phyloP scores from a whole-genome alignment of 2,329 filamentous ascomycete genomes.

The Alternaria tenuissima region DNA sequence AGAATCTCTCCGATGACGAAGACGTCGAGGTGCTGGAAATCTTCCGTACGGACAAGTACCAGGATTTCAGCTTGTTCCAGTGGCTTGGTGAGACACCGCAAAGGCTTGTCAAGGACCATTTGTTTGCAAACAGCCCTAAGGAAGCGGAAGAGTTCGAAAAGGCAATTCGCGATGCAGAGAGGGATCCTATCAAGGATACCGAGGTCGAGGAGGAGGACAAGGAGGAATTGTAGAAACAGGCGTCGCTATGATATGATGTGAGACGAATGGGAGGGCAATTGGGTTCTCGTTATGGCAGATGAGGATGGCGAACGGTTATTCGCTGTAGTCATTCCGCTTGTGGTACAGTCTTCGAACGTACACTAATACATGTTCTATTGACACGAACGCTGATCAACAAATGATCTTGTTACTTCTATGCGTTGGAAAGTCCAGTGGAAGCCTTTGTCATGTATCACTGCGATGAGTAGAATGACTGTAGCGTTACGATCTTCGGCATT shows the following conservation, averaged over 20 bases:
- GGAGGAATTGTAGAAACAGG: conserved; percentile 26
- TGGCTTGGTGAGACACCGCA: conserved; percentile 78
- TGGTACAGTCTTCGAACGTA: not conserved
- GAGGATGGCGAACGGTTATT: not conserved
- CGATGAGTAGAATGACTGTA: too few relatives aligned
- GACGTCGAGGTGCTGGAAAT: conserved; percentile 79
- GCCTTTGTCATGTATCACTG: too few relatives aligned
- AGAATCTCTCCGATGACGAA: conserved; percentile 78
- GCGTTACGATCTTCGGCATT: too few relatives aligned
- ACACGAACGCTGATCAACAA: not conserved
- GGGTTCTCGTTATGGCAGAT: not conserved
- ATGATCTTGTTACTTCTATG: not conserved
- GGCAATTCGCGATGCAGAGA: conserved; percentile 68
- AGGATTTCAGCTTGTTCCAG: conserved; percentile 77
- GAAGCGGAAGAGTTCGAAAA: conserved; percentile 69
- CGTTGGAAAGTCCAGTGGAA: too few relatives aligned
- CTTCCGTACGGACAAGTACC: conserved; percentile 74
- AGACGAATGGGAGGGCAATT: not conserved
- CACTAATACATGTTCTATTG: not conserved
- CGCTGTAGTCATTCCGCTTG: not conserved
- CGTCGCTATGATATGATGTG: not conserved
- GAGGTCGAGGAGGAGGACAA: conserved; percentile 41
- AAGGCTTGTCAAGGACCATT: conserved; percentile 70
- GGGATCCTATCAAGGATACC: conserved; percentile 54
- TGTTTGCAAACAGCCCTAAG: conserved; percentile 70